These are phyloP conservation scores for Penicillium taxi DNA, from an alignment of 495 filamentous ascomycete species.

Conservation along the genomic window DNA sequence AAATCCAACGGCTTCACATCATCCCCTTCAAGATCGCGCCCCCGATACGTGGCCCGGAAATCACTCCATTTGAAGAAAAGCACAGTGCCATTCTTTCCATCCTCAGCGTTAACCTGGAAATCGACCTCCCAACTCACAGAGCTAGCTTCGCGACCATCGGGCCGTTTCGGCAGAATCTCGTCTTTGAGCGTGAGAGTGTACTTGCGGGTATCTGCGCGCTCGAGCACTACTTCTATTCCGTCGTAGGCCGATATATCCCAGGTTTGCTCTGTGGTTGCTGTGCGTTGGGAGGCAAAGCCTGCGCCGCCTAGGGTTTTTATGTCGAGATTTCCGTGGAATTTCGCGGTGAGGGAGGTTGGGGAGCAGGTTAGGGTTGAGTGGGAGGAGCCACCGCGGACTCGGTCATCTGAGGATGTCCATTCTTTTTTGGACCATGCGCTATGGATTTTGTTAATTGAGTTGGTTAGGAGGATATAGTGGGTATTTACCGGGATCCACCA, in stretches of 20 bases:
- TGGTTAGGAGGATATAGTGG: not conserved
- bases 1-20: conserved; percentile 49
- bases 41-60: conserved; percentile 66
- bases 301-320: conserved; percentile 69
- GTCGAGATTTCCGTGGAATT: conserved; percentile 64
- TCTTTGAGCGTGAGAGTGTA: conserved; percentile 75
- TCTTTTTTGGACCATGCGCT: conserved; percentile 41
- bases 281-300: conserved; percentile 74
- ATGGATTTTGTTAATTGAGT: not conserved
- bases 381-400: conserved; percentile 63
- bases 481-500: conserved; percentile 10
- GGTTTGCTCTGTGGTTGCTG: conserved; percentile 36
- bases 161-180: conserved; percentile 43
- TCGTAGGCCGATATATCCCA: conserved; percentile 53
- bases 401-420: conserved; percentile 65
- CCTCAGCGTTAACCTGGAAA: conserved; percentile 15
- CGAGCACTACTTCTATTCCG: conserved; percentile 42
- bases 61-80: conserved; percentile 51
- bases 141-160: conserved; percentile 55
- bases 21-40: conserved; percentile 51
- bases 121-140: conserved; percentile 47
- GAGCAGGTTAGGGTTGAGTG: conserved; percentile 42
- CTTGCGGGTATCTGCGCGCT: conserved; percentile 39
- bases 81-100: conserved; percentile 8
- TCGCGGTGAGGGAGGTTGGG: conserved; percentile 16